phyloP scores from a whole-genome alignment of 2,329 filamentous ascomycete species.

The Monilinia polystroma region DNA sequence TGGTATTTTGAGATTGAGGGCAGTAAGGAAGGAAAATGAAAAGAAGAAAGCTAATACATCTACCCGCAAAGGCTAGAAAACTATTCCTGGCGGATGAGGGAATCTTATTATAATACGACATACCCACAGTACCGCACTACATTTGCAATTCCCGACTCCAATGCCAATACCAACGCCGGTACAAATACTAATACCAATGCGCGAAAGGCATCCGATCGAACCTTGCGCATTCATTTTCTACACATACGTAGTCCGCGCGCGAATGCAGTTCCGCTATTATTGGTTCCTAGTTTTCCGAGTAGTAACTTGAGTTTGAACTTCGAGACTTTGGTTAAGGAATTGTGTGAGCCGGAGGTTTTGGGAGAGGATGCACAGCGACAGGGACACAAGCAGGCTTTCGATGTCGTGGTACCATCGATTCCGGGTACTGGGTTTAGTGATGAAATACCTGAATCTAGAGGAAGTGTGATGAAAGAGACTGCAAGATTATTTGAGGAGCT shows the following conservation, averaged over 20 bases:
- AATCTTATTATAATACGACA: conserved; percentile 55
- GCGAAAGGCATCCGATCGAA: conserved; percentile 29
- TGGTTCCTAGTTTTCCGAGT: conserved; percentile 65
- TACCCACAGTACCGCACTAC: conserved; percentile 64
- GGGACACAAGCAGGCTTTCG: conserved; percentile 52
- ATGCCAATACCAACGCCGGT: not conserved
- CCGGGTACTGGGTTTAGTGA: conserved; percentile 69
- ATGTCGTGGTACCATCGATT: conserved; percentile 64
- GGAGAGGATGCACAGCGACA: not conserved
- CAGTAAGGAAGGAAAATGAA: not conserved
- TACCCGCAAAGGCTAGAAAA: conserved; percentile 55
- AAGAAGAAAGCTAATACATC: not conserved
- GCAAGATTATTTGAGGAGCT: conserved; percentile 56
- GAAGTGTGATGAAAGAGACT: conserved; percentile 48
- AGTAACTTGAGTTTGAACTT: conserved; percentile 56
- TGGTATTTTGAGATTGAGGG: no score
- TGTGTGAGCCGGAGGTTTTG: conserved; percentile 10
- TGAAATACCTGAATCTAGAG: conserved; percentile 45
- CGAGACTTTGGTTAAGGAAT: not conserved
- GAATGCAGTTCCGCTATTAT: conserved; percentile 60
- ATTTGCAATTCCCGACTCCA: conserved; percentile 12
- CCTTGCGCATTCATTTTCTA: conserved; percentile 62
- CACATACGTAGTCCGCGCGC: conserved; percentile 55
- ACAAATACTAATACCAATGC: not conserved
- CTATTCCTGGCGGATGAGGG: conserved; percentile 63